Evolutionary conservation across 306 rosid species (phyloP), one percentile per base, ranked within the genome.

Genomic region (Gastrolobium villosum): DNA sequence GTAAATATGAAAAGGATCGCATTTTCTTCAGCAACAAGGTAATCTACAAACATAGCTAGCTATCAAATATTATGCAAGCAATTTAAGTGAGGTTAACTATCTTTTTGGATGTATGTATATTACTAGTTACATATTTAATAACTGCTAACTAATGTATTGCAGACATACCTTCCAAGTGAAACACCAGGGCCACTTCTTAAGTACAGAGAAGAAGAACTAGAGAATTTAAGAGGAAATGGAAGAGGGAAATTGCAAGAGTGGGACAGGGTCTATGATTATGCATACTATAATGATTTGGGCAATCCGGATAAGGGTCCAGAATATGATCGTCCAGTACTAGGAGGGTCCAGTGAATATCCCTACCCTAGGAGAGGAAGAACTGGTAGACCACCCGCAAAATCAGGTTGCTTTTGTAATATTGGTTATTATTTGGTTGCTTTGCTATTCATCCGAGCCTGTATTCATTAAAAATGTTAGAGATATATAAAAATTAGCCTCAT

Each of bases 351-450:
- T n/a, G 65, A 90, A 50, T 86, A 91, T 78, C 97, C 97, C 62
- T 94, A 94, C 70, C 98, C 98, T 55, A 87, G 97, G 6, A 74
- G 98, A 34, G 92, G 94, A 82, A 89, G 93, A 79, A 94, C 98
- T 1, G 91, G 94, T 39, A 81, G 98, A 72, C 87, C 84, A 40
- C 78, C 81, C 5, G n/a, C 87, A 10, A 67, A 55, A 53, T 76
- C 80, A 81, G 97, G 98, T 89, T 53, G 72, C 81, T 56, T 63
- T 37, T 70, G 6, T 34, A n/a, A 15, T 14, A 35, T 37, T 65
- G n/a, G 15, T 53, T 5, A n/a, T 53, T 5, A 6, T 54, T n/a
- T 57, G 10, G 11, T 63, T 7, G 14, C 45, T 14, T 69, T 30
- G 48, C 45, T 35, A 66, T 69, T 56, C 55, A 74, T 52, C 60